Percentiles rank a stretch among this genome's conserved stretches.
Evolutionary conservation across 257 asterid genomes (phyloP).

Genomic region (Thymus quinquecostatus): DNA sequence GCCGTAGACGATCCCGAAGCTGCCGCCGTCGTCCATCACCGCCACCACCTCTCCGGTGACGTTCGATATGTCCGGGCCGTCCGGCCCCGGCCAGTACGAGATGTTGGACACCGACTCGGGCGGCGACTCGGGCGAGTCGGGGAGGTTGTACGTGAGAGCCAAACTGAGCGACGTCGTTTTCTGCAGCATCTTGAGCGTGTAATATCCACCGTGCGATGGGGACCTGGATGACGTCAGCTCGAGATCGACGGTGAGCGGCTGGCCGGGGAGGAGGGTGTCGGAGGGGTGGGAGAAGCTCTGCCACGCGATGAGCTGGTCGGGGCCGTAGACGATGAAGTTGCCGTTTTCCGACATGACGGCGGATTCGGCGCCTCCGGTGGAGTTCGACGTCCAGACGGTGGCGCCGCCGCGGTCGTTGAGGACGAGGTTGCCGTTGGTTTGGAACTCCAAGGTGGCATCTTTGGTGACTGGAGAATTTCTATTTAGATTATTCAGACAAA

Average conservation of each 20-base stretch:
- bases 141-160: slow-evolving; percentile 66
- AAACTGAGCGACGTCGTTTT: slow-evolving; percentile 73
- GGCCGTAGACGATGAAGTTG: slow-evolving; percentile 63
- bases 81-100: slow-evolving; percentile 87
- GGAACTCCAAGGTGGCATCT: slow-evolving; percentile 72
- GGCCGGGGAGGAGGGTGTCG: slow-evolving; percentile 88
- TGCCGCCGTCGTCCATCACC: slow-evolving; percentile 64
- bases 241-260: slow-evolving; percentile 53
- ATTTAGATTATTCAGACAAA: slow-evolving; percentile 71
- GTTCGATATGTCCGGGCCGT: slow-evolving; percentile 88
- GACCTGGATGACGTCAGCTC: slow-evolving; percentile 65
- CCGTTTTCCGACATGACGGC: slow-evolving; percentile 77
- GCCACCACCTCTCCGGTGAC: slow-evolving; percentile 81
- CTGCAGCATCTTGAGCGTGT: slow-evolving; percentile 81
- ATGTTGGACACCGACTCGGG: slow-evolving; percentile 52
- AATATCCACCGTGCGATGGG: slow-evolving; percentile 63
- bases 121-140: slow-evolving; percentile 38
- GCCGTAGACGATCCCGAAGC: slow-evolving; percentile 79
- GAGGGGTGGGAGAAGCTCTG: slow-evolving; percentile 85
- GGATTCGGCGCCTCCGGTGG: slow-evolving; percentile 45
- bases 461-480: slow-evolving; percentile 83
- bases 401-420: slow-evolving; percentile 46
- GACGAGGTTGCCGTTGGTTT: slow-evolving; percentile 61
- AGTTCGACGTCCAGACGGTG: slow-evolving; percentile 80
- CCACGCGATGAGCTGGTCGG: slow-evolving; percentile 51